Evolutionary conservation across 2,329 filamentous ascomycete genomes (phyloP), one percentile per base, ranked within the genome.

Genomic region (Trichoderma citrinoviride): DNA sequence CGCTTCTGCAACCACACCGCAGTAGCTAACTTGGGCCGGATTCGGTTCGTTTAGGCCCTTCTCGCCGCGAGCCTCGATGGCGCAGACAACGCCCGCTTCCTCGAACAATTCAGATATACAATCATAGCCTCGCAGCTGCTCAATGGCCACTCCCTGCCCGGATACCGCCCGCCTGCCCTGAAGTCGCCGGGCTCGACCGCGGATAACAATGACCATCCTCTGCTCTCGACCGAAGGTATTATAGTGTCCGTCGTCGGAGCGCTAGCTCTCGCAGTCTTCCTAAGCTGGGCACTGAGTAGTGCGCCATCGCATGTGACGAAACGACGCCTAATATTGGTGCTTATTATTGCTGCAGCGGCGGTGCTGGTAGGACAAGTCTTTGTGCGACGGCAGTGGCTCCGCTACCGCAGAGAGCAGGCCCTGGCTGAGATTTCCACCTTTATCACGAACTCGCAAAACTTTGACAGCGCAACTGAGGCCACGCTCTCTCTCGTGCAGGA

Each of bases 101-200:
- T 97, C 66, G 93, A 97, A 77, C 90, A 93, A 73, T 97, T 97
- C 73, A 90, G 93, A 68, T 97, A 97, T 78, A 90, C 91, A 23
- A 91, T 97, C 69, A 90, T 97, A 73, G 93, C 93, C 57, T 97
- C 93, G 23, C 93, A 97, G 75, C 84, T 97, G 15, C 82, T 97
- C 46, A 92, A 87, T 72, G 90, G 90, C 46, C 85, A 90, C 69
- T 83, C 85, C 4, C 86, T 85, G 46, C 64, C 76, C 17, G 72
- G 77, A 55, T 73, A 77, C 65, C 72, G 72, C 17, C 72, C 71
- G 15, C 66, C 72, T 4, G 68, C 68, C 37, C 64, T 68, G 6
- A 70, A 65, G 21, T 68, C 70, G 3, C 64, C 69, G 27, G 61
- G 21, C 25, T 55, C 67, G 3, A 37, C 67, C 40, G 41, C 58